Evolutionary conservation across 306 rosid species (phyloP).

Genomic region (Notholithocarpus densiflorus): DNA sequence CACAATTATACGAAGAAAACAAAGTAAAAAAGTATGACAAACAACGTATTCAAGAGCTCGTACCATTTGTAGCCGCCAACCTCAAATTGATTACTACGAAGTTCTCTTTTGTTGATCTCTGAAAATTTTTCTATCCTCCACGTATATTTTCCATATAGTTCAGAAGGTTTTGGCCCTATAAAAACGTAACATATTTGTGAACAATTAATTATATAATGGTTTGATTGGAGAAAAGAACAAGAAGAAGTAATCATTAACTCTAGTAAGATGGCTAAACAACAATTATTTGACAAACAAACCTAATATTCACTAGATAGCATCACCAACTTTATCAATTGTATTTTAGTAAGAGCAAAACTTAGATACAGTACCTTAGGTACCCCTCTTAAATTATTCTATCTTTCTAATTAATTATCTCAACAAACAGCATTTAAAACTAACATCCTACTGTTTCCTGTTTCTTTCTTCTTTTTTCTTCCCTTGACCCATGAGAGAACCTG

Average conservation of each 20-base stretch:
- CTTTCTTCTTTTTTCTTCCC: too few species aligned
- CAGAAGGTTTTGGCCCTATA: conserved; percentile 85
- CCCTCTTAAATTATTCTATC: too few species aligned
- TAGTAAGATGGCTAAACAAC: neutral
- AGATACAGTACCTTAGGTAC: too few species aligned
- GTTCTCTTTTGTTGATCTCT: conserved; percentile 95
- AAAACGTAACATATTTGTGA: conserved; percentile 19
- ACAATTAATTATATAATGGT: conserved; percentile 7
- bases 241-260: neutral
- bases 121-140: conserved; percentile 99
- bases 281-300: neutral
- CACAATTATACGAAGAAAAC: neutral
- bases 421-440: too few species aligned
- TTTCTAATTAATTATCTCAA: too few species aligned
- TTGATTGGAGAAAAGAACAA: neutral
- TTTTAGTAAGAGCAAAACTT: too few species aligned
- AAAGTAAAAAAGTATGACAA: conserved; percentile 1
- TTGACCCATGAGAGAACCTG: too few species aligned
- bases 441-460: too few species aligned
- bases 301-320: neutral
- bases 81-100: conserved; percentile 92
- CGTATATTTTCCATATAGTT: conserved; percentile 80
- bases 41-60: conserved; percentile 19
- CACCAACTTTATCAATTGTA: neutral
- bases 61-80: conserved; percentile 99